phyloP scores from a whole-genome alignment of 306 rosid species.

The Citrullus amarus region DNA sequence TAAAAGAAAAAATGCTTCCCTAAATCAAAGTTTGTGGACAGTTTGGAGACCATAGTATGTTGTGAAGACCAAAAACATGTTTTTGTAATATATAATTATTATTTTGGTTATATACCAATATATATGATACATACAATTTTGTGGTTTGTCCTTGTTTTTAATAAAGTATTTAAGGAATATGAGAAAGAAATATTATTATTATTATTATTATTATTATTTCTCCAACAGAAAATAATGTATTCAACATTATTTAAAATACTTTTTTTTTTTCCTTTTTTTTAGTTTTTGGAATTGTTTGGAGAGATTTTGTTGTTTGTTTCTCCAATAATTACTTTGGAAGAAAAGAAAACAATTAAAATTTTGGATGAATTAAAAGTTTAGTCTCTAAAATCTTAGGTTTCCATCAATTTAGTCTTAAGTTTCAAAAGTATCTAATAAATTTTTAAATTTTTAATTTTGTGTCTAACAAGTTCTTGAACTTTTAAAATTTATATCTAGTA shows the following conservation, averaged over 20 bases:
- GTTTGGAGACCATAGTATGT: not conserved
- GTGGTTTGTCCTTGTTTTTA: not conserved
- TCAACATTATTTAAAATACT: not conserved
- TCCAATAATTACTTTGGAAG: too few species aligned
- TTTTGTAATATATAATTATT: not conserved
- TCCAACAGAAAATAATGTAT: not conserved
- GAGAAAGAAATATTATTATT: not conserved
- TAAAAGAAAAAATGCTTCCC: not conserved
- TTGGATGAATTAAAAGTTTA: too few species aligned
- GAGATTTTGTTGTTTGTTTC: too few species aligned
- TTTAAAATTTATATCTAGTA: too few species aligned
- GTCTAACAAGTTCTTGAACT: too few species aligned
- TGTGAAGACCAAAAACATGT: constrained; percentile 2
- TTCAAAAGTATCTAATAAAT: too few species aligned
- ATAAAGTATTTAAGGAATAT: not conserved
- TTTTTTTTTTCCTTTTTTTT: not conserved
- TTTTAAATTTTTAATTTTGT: too few species aligned
- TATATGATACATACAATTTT: not conserved
- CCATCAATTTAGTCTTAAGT: too few species aligned
- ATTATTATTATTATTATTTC: not conserved
- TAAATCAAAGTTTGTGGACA: not conserved
- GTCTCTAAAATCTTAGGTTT: too few species aligned
- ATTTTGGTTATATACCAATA: not conserved
- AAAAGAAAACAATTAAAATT: too few species aligned
- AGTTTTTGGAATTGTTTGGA: not conserved